Evolutionary conservation across 306 rosid genomes (phyloP), one percentile per base, ranked within the genome.

Genomic region (Arachis stenosperma): DNA sequence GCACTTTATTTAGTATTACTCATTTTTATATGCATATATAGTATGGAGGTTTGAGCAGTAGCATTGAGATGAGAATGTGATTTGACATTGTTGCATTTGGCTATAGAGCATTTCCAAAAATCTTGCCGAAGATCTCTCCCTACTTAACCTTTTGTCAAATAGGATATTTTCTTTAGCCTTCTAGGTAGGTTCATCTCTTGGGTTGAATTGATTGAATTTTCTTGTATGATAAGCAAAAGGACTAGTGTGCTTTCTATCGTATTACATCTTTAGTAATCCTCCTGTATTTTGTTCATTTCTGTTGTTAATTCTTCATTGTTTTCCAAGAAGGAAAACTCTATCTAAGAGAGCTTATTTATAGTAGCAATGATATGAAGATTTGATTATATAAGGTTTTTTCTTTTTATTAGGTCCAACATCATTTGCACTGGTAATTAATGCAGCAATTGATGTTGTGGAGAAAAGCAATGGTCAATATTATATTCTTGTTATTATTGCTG

Each of bases 401-500:
- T 37, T 59, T 33, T 71, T 76, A 70, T 41, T 47, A 94, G 99
- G 99, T 74, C 99, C 99, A 6, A 94, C 99, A 51, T 94, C 99
- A 42, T 94, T 94, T 85, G 83, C 95, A 33, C 95, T 96, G 6
- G 91, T 94, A 75, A 86, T 94, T 15, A 86, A 88, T 77, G 90
- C 93, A 4, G 96, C 99, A 58, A 87, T 94, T 75, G 87, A 90
- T 84, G 85, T 91, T 17, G 97, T 94, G 75, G 90, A 89, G 79
- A 82, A 66, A 69, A 89, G 64, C 89, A 88, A 89, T 54, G 86
- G 85, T 72, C 99, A 91, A 85, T 94, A 94, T 83, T 97, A 94
- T 59, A 91, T 94, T 78, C 99, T 94, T 69, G 95, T 94, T 88
- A 91, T 94, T 50, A 79, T 94, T 81, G 99, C 99, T 17, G 99